Evolutionary conservation across 169 alveolate species (phyloP), one percentile per base, ranked within the genome.

Genomic region (Eimeria falciformis): DNA sequence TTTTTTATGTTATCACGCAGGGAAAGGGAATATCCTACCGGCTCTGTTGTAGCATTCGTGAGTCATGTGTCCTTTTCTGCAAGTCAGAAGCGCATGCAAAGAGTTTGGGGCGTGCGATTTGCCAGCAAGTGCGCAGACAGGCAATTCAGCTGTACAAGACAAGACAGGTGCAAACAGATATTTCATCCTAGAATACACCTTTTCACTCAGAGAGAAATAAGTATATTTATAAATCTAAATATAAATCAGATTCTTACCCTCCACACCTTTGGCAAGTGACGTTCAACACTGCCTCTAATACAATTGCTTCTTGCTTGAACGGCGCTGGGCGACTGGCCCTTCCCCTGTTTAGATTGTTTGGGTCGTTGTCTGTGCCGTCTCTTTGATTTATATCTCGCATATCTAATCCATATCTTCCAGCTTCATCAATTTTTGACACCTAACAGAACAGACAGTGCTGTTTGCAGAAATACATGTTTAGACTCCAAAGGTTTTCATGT

Each of bases 21-120:
- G 2, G 40, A 33, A 33, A 33, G 40, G 40, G 40, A 33, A 33
- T 33, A 33, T 1, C 40, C 40, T 37, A 84, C 91, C 91, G 45
- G 78, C 47, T n/a, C 46, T 62, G 53, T 84, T 84, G 83, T 47
- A 86, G 85, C 92, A 86, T 18, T 86, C 92, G 25, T 86, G 85
- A 3, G 85, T 27, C 92, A 86, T 86, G 45, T 86, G 92, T 4
- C 92, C 92, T 17, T 45, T 68, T 58, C 92, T 86, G 92, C 69
- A 45, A 14, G 0, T n/a, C 73, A 62, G 40, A 33, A 33, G 40
- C 40, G 2, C 40, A 33, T 33, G 40, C 2, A 33, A 33, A 33
- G 40, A 33, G 40, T 33, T 33, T 33, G 40, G 0, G 40, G 40
- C 40, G 0, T 33, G 0, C 40, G 40, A 33, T 33, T 33, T 33